A percentile compares a stretch with the other conserved stretches of the same genome.
Conservation (phyloP, 306 rosid genomes). For the Dalbergia cultrata region DNA sequence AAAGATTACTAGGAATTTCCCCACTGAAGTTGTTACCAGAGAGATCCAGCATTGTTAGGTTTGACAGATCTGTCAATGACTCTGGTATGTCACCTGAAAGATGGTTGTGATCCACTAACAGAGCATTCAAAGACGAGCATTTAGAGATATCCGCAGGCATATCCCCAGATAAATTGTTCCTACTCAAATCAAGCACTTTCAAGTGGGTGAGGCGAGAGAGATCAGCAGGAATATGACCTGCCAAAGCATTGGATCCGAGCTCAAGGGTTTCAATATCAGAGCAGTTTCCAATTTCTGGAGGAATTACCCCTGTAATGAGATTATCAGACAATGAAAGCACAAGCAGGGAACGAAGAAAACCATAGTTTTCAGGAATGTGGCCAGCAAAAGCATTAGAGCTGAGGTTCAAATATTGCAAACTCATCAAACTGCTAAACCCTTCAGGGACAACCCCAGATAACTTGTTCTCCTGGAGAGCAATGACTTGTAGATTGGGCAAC, state of each 20-base stretch:
- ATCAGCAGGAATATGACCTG: slow-evolving; percentile 71
- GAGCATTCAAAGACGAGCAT: slow-evolving; percentile 63
- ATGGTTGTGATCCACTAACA: slow-evolving; percentile 66
- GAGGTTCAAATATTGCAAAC: slow-evolving; percentile 74
- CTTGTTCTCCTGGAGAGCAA: slow-evolving; percentile 79
- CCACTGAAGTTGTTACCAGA: slow-evolving; percentile 85
- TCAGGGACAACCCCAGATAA: slow-evolving; percentile 85
- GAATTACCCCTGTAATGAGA: slow-evolving; percentile 69
- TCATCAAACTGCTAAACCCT: slow-evolving; percentile 91
- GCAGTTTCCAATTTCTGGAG: slow-evolving; percentile 83
- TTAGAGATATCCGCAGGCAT: slow-evolving; percentile 77
- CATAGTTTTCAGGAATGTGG: slow-evolving; percentile 79
- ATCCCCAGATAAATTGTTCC: slow-evolving; percentile 77
- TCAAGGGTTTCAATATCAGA: slow-evolving; percentile 69
- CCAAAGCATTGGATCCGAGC: slow-evolving; percentile 68
- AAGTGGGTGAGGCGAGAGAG: slow-evolving; percentile 69
- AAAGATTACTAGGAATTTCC: slow-evolving; percentile 66
- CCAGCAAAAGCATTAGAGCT: slow-evolving; percentile 82
- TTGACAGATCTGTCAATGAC: slow-evolving; percentile 64
- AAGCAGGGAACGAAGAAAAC: slow-evolving; percentile 74
- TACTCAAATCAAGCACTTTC: slow-evolving; percentile 74
- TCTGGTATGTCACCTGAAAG: slow-evolving; percentile 77
- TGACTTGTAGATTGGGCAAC: slow-evolving; percentile 81
- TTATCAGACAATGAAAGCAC: slow-evolving; percentile 79
- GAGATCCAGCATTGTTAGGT: slow-evolving; percentile 73